Conservation (phyloP, 805 yeast species). For the Osmozyma mogii region DNA sequence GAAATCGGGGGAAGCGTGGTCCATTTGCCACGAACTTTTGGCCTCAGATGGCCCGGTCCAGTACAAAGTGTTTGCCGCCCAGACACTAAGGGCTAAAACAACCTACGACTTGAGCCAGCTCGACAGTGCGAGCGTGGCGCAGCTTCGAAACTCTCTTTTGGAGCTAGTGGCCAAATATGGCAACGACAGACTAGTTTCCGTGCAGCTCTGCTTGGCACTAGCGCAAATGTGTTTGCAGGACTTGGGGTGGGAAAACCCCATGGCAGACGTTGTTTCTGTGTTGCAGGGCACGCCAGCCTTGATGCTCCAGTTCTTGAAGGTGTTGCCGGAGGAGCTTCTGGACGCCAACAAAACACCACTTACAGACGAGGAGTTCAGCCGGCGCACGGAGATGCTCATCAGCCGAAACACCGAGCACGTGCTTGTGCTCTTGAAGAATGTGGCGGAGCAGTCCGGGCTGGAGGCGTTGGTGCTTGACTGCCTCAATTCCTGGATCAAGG, state of each 20-base stretch:
- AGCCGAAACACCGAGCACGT: constrained; percentile 62
- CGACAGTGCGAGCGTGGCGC: constrained; percentile 36
- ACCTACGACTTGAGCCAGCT: constrained; percentile 78
- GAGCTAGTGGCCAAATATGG: constrained; percentile 43
- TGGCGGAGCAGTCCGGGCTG: constrained; percentile 23
- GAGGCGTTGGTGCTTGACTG: constrained; percentile 55
- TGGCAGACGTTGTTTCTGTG: constrained; percentile 54
- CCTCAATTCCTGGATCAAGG: constrained; percentile 85
- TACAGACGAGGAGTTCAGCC: constrained; percentile 70
- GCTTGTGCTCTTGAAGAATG: constrained; percentile 50
- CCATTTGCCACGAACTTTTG: constrained; percentile 50
- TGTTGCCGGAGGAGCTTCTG: constrained; percentile 85
- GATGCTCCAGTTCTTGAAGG: constrained; percentile 71
- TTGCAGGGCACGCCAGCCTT: constrained; percentile 32
- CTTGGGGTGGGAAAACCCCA: constrained; percentile 62
- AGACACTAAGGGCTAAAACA: constrained; percentile 78
- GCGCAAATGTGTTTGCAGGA: constrained; percentile 78
- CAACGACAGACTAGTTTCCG: constrained; percentile 52
- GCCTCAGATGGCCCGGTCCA: constrained; percentile 38
- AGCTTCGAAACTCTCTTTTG: constrained; percentile 64
- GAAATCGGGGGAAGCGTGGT: constrained; percentile 79
- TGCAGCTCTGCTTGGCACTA: constrained; percentile 75
- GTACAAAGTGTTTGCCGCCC: constrained; percentile 78
- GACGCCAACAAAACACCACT: constrained; percentile 72
- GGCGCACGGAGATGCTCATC: constrained; percentile 57